Evolutionary conservation across 2,329 filamentous ascomycete species (phyloP), one percentile per base, ranked within the genome.

Genomic region (Claviceps humidiphila): DNA sequence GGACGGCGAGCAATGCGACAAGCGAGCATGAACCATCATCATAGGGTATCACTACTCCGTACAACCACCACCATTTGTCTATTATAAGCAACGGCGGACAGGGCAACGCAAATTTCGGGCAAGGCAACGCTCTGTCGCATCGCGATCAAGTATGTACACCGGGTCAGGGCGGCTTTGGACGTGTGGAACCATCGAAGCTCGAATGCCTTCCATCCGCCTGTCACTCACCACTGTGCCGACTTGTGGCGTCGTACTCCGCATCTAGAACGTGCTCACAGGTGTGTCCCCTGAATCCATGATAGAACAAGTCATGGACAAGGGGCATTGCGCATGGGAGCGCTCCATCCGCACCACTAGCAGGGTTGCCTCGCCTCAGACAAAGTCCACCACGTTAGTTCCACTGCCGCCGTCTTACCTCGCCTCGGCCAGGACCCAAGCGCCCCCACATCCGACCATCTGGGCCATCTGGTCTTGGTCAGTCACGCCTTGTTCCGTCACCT

Each of bases 281-380:
- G 4, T 17, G 24, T 13, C 16, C 30, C 45, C 45, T 47, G 45
- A 37, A 14, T 3, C 16, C 24, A 34, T 34, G 30, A 34, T 34
- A 2, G 11, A 24, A 22, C 42, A 51, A 26, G 48, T 38, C 17
- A 46, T 42, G 22, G 48, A 50, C 49, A 44, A 45, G 52, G 52
- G 41, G 40, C 22, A 44, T 24, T 24, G 20, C 34, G 42, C 47
- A 24, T 41, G n/a, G 20, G 39, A 47, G 26, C 38, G 52, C 47
- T 45, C 50, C 43, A 51, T 34, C 47, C 52, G 44, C 48, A 41
- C 52, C 49, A 45, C 44, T 53, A 20, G 50, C 52, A 51, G 39
- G 48, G 38, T 37, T 20, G 30, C 22, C 34, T 41, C 34, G 41
- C 47, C 45, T 30, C 26, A 49, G 51, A 17, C 39, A 16, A 30